Base-by-base conservation (phyloP, 441 rosid genomes). In the Mallotus japonicus region DNA sequence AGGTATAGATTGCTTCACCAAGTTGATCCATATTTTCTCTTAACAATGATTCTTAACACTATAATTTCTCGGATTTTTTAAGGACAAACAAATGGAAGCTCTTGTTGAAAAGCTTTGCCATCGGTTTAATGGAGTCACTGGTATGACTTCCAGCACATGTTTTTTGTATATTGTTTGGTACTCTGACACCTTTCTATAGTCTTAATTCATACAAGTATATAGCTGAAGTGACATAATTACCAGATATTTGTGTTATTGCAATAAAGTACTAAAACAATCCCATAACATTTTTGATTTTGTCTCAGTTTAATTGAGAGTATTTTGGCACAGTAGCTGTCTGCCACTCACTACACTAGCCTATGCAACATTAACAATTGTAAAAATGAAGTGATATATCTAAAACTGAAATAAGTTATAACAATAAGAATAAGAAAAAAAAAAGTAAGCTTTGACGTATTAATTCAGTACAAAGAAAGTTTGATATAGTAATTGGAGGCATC, bases 51-150 rank as follows among this genome's bases (percentile, higher is more conserved):
- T 50, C 14, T 65, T 9, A 60, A 53, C n/a, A 50, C 57, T 67
- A 49, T 32, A 72, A 55, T 72, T 28, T 78, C 44, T 63, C 77
- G 20, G 49, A 73, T 46, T 56, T 79, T 13, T 80, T 65, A 82
- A 92, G 98, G 99, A 96, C 78, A 96, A 88, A 84, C 99, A 96
- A 81, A 93, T 96, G 98, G 99, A 96, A 74, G 85, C 97, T 74
- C 96, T 96, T 72, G 97, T 93, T 77, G 99, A 92, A 83, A 96
- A 96, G 82, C 99, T 93, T 68, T 96, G 99, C 92, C 88, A 96
- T 77, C 86, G 99, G 85, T 92, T 96, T 79, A 81, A 86, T 67
- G 99, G 99, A 67, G 95, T 87, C 78, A 87, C 93, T 82, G 98
- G 99, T 91, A 67, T 51, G 53, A 46, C 63, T 66, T 20, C 24